These are phyloP conservation scores for Eimeria necatrix DNA, from an alignment of 169 alveolate genomes.

Conservation along the genomic window DNA sequence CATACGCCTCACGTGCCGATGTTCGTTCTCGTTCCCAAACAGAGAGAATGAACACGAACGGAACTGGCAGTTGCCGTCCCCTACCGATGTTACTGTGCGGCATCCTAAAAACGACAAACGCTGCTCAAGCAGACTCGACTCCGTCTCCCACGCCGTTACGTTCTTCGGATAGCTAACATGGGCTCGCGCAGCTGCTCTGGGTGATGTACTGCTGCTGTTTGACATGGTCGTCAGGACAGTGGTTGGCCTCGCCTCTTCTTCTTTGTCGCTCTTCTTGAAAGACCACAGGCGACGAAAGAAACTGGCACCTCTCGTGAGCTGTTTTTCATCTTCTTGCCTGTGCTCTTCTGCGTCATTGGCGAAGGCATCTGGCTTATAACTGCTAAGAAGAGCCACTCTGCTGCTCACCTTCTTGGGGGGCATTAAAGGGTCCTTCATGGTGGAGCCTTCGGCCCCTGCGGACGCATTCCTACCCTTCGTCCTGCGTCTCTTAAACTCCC, in stretches of 20 bases:
- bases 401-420: slow-evolving; percentile 26
- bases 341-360: too few relatives aligned
- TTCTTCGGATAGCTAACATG: background rate
- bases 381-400: slow-evolving; percentile 3
- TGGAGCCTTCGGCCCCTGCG: background rate
- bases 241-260: background rate
- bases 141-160: slow-evolving; percentile 53
- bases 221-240: background rate
- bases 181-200: background rate
- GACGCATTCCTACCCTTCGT: background rate
- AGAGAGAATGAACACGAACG: slow-evolving; percentile 85
- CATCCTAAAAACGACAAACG: slow-evolving; percentile 83
- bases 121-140: slow-evolving; percentile 77
- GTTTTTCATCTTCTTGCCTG: background rate
- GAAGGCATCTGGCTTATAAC: too few relatives aligned
- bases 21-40: slow-evolving; percentile 84
- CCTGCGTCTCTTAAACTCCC: slow-evolving; percentile 29
- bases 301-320: background rate
- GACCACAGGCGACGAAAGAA: slow-evolving; percentile 27
- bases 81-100: slow-evolving; percentile 75
- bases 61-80: slow-evolving; percentile 88
- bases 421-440: background rate
- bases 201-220: background rate
- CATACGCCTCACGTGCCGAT: slow-evolving; percentile 81
- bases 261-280: slow-evolving; percentile 6